phyloP scores from a whole-genome alignment of 306 rosid genomes.

The Luffa aegyptiaca region DNA sequence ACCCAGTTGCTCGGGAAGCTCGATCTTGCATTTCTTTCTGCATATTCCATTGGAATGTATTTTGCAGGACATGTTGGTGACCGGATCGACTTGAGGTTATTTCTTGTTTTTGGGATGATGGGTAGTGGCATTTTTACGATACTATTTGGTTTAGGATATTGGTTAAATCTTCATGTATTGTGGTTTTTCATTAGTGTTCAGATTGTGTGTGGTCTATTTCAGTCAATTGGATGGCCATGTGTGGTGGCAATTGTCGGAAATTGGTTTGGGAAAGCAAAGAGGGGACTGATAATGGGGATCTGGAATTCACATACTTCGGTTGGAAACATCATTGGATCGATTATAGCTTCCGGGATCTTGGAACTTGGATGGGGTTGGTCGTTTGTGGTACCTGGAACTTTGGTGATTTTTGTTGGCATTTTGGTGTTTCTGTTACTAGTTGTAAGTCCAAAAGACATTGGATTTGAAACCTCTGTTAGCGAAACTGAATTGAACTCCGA shows the following conservation, averaged over 20 bases:
- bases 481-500: slow-evolving; percentile 36
- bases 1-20: slow-evolving; percentile 71
- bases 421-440: slow-evolving; percentile 70
- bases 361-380: slow-evolving; percentile 99
- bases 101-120: slow-evolving; percentile 78
- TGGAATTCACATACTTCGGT: slow-evolving; percentile 93
- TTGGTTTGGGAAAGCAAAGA: slow-evolving; percentile 71
- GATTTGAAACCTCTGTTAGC: slow-evolving; percentile 37
- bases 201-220: slow-evolving; percentile 73
- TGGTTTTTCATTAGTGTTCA: slow-evolving; percentile 66
- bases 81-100: slow-evolving; percentile 71
- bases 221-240: slow-evolving; percentile 98
- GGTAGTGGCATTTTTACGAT: slow-evolving; percentile 72
- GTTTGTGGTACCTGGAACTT: slow-evolving; percentile 64
- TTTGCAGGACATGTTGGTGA: slow-evolving; percentile 79
- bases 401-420: slow-evolving; percentile 55
- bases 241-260: slow-evolving; percentile 84
- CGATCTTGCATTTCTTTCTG: slow-evolving; percentile 73
- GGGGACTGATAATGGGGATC: slow-evolving; percentile 88
- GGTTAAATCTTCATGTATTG: slow-evolving; percentile 64
- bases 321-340: slow-evolving; percentile 72
- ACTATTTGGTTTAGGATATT: slow-evolving; percentile 74
- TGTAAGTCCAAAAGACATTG: slow-evolving; percentile 55
- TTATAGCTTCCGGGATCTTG: slow-evolving; percentile 64
- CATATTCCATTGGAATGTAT: slow-evolving; percentile 78